Base-by-base conservation (phyloP, 2,329 filamentous ascomycete species). In the Alternaria brassicae region DNA sequence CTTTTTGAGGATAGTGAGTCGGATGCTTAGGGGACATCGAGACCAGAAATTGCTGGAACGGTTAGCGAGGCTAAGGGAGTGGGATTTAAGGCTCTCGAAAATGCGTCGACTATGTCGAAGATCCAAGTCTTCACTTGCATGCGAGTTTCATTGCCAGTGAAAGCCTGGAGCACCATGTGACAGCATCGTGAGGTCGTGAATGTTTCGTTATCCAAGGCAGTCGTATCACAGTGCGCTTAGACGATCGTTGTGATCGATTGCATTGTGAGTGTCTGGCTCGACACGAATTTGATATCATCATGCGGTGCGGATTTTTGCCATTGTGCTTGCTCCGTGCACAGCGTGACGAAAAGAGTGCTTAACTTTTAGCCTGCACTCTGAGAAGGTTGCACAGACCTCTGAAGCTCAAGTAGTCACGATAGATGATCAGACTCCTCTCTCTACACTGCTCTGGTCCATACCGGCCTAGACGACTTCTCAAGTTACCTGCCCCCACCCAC, bases 21-120 rank as follows among this genome's bases (percentile, higher is more conserved):
- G 0, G 13, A 23, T 8, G 5, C 0, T 1, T 23, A 34, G 4
- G 2, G 3, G 13, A 0, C 1, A 1, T 21, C 19, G 44, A 25
- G 23, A 17, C 6, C 30, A 49, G 2, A 13, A n/a, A 13, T 13
- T 25, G 25, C 4, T 7, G 7, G 25, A 7, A 7, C 25, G 7
- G 7, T 27, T 27, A n/a, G 10, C 4, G 6, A 39, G 17, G 6
- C 17, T 1, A 19, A 12, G 6, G 17, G 9, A 21, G 4, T 21
- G n/a, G 36, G 1, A 3, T 7, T 39, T 21, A 4, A 19, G 3
- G 34, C 7, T 17, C 9, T 17, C 7, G n/a, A 0, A 37, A 17
- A 7, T n/a, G 25, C 25, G 25, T 27, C 25, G 7, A 37, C 2
- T 19, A 37, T 5, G 58, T 62, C 12, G 4, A 2, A 6, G 13